These are phyloP conservation scores for Torulaspora quercuum DNA, from an alignment of 805 yeast genomes.

Conservation along the genomic window DNA sequence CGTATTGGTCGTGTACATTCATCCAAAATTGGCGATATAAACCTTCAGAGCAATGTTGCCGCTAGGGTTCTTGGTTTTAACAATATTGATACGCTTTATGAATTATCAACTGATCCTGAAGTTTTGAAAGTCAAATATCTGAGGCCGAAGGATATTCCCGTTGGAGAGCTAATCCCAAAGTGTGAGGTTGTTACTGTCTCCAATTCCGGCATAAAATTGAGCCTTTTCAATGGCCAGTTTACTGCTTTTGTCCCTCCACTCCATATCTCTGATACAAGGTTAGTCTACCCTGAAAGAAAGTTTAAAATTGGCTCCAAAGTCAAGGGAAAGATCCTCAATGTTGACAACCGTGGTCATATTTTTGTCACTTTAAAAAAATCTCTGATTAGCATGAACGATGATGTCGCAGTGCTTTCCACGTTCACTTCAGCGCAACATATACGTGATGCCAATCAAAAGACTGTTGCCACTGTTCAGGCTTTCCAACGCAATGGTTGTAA, in stretches of 20 bases:
- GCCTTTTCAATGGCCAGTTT: constrained; percentile 57
- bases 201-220: constrained; percentile 64
- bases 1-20: constrained; percentile 71
- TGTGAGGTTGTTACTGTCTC: constrained; percentile 55
- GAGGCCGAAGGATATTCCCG: constrained; percentile 65
- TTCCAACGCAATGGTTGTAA: constrained; percentile 76
- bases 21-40: constrained; percentile 57
- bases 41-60: constrained; percentile 49
- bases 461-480: constrained; percentile 70
- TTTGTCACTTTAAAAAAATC: constrained; percentile 78
- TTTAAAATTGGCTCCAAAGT: constrained; percentile 82
- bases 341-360: constrained; percentile 47
- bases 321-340: constrained; percentile 64
- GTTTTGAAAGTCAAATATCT: constrained; percentile 63
- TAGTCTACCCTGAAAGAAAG: constrained; percentile 87
- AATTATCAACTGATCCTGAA: constrained; percentile 65
- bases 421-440: constrained; percentile 53
- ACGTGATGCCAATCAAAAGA: constrained; percentile 40
- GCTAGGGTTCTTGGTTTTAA: constrained; percentile 79
- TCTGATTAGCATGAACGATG: constrained; percentile 53
- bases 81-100: constrained; percentile 59
- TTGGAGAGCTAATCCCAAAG: constrained; percentile 62
- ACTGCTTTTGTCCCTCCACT: constrained; percentile 68
- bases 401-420: constrained; percentile 28
- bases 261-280: constrained; percentile 80